Base-by-base conservation (phyloP, 2,329 filamentous ascomycete genomes). In the Ascosphaera apis region DNA sequence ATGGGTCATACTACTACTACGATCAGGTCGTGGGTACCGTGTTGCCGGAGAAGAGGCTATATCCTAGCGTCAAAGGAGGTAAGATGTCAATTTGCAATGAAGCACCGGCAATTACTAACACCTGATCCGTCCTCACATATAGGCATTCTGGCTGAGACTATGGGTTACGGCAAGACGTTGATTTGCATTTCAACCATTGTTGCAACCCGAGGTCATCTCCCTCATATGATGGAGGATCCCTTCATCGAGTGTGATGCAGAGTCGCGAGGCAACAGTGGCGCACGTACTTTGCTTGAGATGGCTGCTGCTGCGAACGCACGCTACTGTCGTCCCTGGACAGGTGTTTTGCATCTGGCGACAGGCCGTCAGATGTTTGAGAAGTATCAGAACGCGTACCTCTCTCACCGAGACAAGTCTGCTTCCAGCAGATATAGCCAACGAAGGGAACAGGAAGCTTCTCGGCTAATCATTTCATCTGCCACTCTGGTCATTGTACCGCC, bases 401-500 rank as follows among this genome's bases (percentile, higher is more conserved):
- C 31, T 8, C 13, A 5, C 8, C n/a, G 31, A 6, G 31, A 15
- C n/a, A 5, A 5, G 31, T 5, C 6, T 15, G 6, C 31, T 5
- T 7, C 31, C 16, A 25, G 6, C 6, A 25, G 21, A 11, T 25
- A 25, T 11, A 25, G 21, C 21, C 21, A 25, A 25, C 5, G 21
- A 25, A 25, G 21, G 11, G 5, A 6, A 25, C 6, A 15, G n/a
- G 13, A 32, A 15, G n/a, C n/a, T 17, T 15, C n/a, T 32, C 31
- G 13, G 16, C 56, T 91, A 3, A 67, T 61, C 17, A 58, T 88
- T 5, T 79, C 73, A 40, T 63, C 68, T 18, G 67, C 68, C 0
- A 91, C 76, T 0, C 58, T 95, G 3, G 61, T 92, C 13, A 67
- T 93, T 19, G 81, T 84, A 0, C 86, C 86, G 0, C 64, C 72